Percentiles rank a stretch among this genome's conserved stretches.
phyloP scores from a whole-genome alignment of 305 asterid species.

The Plantago lanceolata region DNA sequence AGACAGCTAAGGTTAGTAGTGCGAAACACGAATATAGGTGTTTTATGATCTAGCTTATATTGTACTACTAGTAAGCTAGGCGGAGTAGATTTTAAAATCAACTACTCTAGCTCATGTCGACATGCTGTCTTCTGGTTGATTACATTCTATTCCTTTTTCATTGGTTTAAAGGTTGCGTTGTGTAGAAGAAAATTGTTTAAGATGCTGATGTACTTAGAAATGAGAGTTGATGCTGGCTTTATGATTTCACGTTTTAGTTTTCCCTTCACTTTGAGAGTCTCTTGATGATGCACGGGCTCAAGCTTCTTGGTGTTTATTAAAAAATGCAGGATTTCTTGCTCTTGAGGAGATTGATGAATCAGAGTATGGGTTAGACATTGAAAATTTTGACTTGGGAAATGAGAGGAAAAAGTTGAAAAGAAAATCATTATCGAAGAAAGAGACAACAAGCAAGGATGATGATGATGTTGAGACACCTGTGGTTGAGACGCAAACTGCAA shows the following conservation, averaged over 20 bases:
- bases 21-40: background rate
- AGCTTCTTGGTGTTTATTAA: slow-evolving; percentile 8
- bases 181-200: background rate
- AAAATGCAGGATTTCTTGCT: slow-evolving; percentile 63
- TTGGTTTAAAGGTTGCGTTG: background rate
- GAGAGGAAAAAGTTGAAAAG: slow-evolving; percentile 32
- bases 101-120: too few relatives aligned
- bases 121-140: too few relatives aligned
- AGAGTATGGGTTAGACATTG: slow-evolving; percentile 57
- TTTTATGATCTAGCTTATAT: too few relatives aligned
- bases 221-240: background rate
- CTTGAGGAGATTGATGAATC: slow-evolving; percentile 93
- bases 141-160: too few relatives aligned
- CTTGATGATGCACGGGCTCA: background rate
- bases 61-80: background rate
- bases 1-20: too few relatives aligned
- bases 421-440: slow-evolving; percentile 36
- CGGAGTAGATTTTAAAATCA: background rate
- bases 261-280: background rate
- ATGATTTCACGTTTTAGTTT: background rate
- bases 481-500: slow-evolving; percentile 30
- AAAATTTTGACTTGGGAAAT: slow-evolving; percentile 28
- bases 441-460: slow-evolving; percentile 32
- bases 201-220: background rate
- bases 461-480: slow-evolving; percentile 15